Conservation (phyloP, 345 rosid species). For the Bruguiera sexangula region DNA sequence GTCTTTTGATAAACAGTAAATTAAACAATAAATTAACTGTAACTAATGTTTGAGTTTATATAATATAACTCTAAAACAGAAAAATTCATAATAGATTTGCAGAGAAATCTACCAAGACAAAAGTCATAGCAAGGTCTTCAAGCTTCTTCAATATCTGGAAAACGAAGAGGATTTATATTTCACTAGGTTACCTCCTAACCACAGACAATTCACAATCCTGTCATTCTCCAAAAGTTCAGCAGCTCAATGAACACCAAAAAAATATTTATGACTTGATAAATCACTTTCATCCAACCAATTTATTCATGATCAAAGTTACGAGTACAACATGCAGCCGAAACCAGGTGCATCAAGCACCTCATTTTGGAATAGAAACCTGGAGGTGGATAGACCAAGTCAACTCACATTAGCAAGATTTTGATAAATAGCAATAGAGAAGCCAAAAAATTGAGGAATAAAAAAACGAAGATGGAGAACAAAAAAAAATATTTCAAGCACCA, state of each 20-base stretch:
- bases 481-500: slow-evolving; percentile 8
- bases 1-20: too few relatives aligned
- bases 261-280: slow-evolving; percentile 12
- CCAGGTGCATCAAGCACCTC: slow-evolving; percentile 13
- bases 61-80: too few relatives aligned
- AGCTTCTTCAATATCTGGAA: too few relatives aligned
- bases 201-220: background rate
- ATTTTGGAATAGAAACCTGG: slow-evolving; percentile 13
- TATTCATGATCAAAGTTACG: slow-evolving; percentile 32
- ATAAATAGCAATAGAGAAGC: slow-evolving; percentile 17
- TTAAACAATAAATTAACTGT: too few relatives aligned
- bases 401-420: slow-evolving; percentile 20
- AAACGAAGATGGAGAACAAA: slow-evolving; percentile 4
- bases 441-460: background rate
- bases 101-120: too few relatives aligned
- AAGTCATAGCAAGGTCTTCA: too few relatives aligned
- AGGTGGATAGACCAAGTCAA: slow-evolving; percentile 13
- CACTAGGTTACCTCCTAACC: too few relatives aligned
- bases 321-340: slow-evolving; percentile 30
- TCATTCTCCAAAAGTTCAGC: background rate
- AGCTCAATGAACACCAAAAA: slow-evolving; percentile 12
- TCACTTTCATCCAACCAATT: slow-evolving; percentile 26
- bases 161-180: too few relatives aligned
- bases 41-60: too few relatives aligned
- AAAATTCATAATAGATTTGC: too few relatives aligned